phyloP scores from a whole-genome alignment of 768 basidiomycete genomes.

The Mycena vulgaris region DNA sequence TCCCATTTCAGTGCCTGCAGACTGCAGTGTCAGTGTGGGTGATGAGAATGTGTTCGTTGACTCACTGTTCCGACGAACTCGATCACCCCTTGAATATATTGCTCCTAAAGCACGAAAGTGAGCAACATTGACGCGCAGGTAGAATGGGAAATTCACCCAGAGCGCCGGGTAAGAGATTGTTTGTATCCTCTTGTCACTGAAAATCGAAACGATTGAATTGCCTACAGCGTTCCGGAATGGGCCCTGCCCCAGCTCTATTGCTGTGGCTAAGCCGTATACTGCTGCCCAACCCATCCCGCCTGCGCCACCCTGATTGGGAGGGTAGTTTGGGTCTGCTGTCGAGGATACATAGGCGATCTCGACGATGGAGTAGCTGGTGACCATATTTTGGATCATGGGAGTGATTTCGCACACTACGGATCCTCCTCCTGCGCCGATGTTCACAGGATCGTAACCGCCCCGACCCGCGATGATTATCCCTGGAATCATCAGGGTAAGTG shows the following conservation, averaged over 20 bases:
- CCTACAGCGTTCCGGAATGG: not conserved
- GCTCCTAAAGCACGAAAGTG: not conserved
- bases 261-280: not conserved
- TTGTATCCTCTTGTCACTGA: not conserved
- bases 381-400: not conserved
- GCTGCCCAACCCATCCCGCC: not conserved
- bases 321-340: too few relatives aligned
- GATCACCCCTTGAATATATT: not conserved
- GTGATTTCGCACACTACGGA: not conserved
- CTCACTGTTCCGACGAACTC: conserved; percentile 4
- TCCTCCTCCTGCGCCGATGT: not conserved
- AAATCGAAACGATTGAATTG: not conserved
- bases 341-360: not conserved
- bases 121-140: not conserved
- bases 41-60: not conserved
- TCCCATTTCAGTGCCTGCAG: not conserved
- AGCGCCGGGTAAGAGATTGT: not conserved
- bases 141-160: not conserved
- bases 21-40: not conserved
- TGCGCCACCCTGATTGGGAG: too few relatives aligned
- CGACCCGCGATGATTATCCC: not conserved
- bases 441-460: not conserved
- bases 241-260: not conserved
- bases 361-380: conserved; percentile 1
- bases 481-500: not conserved